phyloP scores from a whole-genome alignment of 2,329 filamentous ascomycete species.

The Truncatella angustata region DNA sequence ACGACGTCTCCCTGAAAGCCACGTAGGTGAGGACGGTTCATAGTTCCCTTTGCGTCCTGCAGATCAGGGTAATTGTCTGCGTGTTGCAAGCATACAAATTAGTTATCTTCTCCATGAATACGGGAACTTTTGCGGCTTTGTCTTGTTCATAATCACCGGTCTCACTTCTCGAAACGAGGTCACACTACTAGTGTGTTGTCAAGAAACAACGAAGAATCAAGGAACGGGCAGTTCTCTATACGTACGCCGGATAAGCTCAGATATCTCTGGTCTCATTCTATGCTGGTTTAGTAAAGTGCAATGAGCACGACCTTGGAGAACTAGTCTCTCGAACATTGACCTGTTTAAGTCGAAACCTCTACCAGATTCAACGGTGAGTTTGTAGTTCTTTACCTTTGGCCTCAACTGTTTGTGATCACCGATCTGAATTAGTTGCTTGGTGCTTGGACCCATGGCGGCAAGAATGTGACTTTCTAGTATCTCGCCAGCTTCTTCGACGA shows the following conservation, averaged over 20 bases:
- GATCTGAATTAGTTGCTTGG: conserved; percentile 66
- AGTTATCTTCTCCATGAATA: too few relatives aligned
- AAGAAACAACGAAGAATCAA: too few relatives aligned
- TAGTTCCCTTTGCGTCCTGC: conserved; percentile 50
- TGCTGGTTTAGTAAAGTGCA: conserved; percentile 60
- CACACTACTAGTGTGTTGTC: too few relatives aligned
- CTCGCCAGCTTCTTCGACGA: conserved; percentile 73
- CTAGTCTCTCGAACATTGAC: conserved; percentile 68
- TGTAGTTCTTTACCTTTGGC: conserved; percentile 63
- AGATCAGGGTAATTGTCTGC: conserved; percentile 62
- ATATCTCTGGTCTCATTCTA: conserved; percentile 68
- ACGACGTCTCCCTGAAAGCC: conserved; percentile 61
- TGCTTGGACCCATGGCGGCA: conserved; percentile 52
- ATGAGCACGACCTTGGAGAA: conserved; percentile 52
- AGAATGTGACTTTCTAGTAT: conserved; percentile 68
- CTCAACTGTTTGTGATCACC: conserved; percentile 73
- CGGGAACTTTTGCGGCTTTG: too few relatives aligned
- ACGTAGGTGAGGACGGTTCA: conserved; percentile 41
- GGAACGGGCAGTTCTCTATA: too few relatives aligned
- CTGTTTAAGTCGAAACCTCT: conserved; percentile 65
- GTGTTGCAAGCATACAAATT: conserved; percentile 48
- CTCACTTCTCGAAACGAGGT: too few relatives aligned
- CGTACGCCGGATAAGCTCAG: conserved; percentile 28
- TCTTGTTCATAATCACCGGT: too few relatives aligned
- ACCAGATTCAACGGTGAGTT: conserved; percentile 60